Evolutionary conservation across 2,329 filamentous ascomycete species (phyloP).

Genomic region (Cladophialophora immunda): DNA sequence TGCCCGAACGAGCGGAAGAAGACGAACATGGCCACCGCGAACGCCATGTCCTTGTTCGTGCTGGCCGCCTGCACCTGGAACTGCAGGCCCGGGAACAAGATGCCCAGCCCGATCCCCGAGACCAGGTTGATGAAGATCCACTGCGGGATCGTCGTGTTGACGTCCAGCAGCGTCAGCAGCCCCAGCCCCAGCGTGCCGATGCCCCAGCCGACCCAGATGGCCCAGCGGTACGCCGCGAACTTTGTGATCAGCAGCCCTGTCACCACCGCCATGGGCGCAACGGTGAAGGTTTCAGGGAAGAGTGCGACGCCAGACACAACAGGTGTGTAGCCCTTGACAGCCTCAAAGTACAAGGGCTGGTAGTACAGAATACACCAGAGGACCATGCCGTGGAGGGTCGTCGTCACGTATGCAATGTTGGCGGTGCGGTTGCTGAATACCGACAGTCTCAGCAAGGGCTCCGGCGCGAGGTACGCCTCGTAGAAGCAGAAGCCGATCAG

Average conservation of each 20-base stretch:
- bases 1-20: constrained; percentile 74
- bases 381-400: constrained; percentile 63
- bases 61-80: constrained; percentile 71
- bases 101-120: constrained; percentile 72
- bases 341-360: constrained; percentile 54
- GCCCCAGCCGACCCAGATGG: constrained; percentile 69
- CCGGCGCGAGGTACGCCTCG: constrained; percentile 60
- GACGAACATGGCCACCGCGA: constrained; percentile 70
- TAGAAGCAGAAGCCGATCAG: constrained; percentile 64
- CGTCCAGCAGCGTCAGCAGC: constrained; percentile 50
- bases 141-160: constrained; percentile 49
- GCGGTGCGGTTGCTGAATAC: constrained; percentile 58
- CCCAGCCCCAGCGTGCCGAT: constrained; percentile 68
- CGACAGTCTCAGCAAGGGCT: constrained; percentile 59
- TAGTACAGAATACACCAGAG: constrained; percentile 65
- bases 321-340: constrained; percentile 62
- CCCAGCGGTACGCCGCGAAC: constrained; percentile 68
- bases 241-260: constrained; percentile 64
- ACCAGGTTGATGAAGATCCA: constrained; percentile 66
- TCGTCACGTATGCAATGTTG: constrained; percentile 62
- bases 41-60: constrained; percentile 65
- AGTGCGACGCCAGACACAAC: constrained; percentile 64
- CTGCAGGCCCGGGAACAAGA: constrained; percentile 70
- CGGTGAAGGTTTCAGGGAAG: constrained; percentile 69
- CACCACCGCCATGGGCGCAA: constrained; percentile 67